Evolutionary conservation across 2,329 filamentous ascomycete species (phyloP), one percentile per base, ranked within the genome.

Genomic region (Colletotrichum sp.): DNA sequence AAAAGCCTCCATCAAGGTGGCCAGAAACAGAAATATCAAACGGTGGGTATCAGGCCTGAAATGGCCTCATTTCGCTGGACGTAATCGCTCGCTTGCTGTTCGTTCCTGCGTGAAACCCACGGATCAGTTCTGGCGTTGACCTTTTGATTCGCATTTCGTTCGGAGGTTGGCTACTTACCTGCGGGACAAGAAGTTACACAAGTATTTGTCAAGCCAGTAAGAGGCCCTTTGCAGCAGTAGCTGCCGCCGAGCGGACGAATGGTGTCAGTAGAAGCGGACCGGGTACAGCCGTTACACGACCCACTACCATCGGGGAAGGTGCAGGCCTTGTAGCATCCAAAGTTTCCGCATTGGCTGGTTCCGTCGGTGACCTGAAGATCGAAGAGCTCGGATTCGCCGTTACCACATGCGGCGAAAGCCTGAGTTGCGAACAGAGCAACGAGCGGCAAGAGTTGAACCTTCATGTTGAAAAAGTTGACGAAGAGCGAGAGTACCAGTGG

Each of bases 211-310:
- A 19, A 44, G 25, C 44, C 60, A 27, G 11, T 8, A 5, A 66
- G 28, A 8, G 60, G 61, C 15, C 44, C 60, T 22, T 52, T n/a
- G 39, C 60, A 71, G 60, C 60, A 71, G 48, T 71, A 71, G 48
- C 69, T 59, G 34, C 28, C 34, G 8, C 69, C 60, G 22, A 71
- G 44, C 5, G 22, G 52, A 0, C 66, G 16, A n/a, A 69, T 22
- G 4, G 27, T 61, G 19, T 6, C 30, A 8, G 30, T 71, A 6
- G 39, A n/a, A 19, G 15, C 44, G 16, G 15, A 11, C 30, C 25
- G 28, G 3, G 7, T 30, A 44, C 69, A 71, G 25, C 69, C 69
- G 69, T 66, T 66, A 32, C 69, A 71, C 8, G 39, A 44, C 5
- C 69, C 44, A 27, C 13, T 22, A 15, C 30, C 36, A 13, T 16